phyloP scores from a whole-genome alignment of 2,329 filamentous ascomycete species.

The Neofusicoccum parvum region DNA sequence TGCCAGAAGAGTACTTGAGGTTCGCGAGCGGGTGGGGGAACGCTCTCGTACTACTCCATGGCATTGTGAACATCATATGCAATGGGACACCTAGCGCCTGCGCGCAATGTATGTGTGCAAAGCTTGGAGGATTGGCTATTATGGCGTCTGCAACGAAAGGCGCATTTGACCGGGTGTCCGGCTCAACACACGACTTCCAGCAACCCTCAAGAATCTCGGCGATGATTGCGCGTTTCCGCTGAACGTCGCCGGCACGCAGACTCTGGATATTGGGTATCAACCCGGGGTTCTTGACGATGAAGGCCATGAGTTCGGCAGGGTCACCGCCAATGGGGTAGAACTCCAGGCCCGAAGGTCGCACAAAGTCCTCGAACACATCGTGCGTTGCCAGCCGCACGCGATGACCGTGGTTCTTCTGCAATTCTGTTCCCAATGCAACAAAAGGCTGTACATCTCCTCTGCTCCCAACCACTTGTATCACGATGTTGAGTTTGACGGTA shows the following conservation, averaged over 20 bases:
- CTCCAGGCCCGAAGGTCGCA: constrained; percentile 55
- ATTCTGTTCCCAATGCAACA: constrained; percentile 55
- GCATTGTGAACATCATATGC: constrained; percentile 46
- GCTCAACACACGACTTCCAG: constrained; percentile 31
- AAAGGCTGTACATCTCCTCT: constrained; percentile 63
- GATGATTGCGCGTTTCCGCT: constrained; percentile 29
- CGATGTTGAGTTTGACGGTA: constrained; percentile 49
- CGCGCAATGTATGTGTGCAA: constrained; percentile 27
- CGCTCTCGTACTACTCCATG: constrained; percentile 48
- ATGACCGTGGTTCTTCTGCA: constrained; percentile 53
- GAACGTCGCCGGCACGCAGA: constrained; percentile 34
- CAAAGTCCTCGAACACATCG: constrained; percentile 56
- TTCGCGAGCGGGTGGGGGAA: constrained; percentile 57
- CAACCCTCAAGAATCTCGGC: constrained; percentile 35
- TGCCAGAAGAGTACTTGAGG: constrained; percentile 37
- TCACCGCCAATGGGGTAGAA: constrained; percentile 62
- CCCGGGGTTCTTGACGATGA: constrained; percentile 82
- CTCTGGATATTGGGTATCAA: constrained; percentile 45
- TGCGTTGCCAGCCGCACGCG: constrained; percentile 62
- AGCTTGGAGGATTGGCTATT: constrained; percentile 27
- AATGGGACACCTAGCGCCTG: constrained; percentile 25
- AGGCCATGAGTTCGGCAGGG: constrained; percentile 56
- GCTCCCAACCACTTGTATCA: constrained; percentile 58
- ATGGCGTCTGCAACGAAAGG: constrained; percentile 26
- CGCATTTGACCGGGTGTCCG: constrained; percentile 1